A percentile compares a stretch with the other conserved stretches of the same genome.
phyloP scores from a whole-genome alignment of 208 protist genomes.

The Acanthamoeba culbertsoni region DNA sequence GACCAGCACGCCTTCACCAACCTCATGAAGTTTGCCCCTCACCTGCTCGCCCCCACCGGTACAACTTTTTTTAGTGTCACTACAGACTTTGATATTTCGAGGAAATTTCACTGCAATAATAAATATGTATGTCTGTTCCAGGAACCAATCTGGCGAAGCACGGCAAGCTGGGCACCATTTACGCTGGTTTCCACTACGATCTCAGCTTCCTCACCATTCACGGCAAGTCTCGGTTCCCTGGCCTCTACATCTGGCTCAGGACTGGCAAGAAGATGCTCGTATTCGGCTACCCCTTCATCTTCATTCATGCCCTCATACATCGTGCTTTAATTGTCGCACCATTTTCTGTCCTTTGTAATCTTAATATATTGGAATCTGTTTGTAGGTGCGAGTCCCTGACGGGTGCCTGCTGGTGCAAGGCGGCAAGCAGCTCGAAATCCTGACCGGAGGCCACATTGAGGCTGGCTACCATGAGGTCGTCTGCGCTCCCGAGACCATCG shows the following conservation, averaged over 20 bases:
- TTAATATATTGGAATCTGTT: not conserved
- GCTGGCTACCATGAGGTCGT: constrained; percentile 85
- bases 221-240: constrained; percentile 81
- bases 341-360: not conserved
- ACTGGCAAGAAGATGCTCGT: constrained; percentile 72
- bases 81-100: constrained; percentile 69
- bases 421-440: constrained; percentile 84
- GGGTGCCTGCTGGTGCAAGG: constrained; percentile 84
- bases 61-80: no score
- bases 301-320: not conserved
- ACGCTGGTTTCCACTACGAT: constrained; percentile 85
- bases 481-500: constrained; percentile 74
- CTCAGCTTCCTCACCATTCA: constrained; percentile 86
- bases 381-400: constrained; percentile 66
- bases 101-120: not conserved
- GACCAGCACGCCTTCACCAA: constrained; percentile 65
- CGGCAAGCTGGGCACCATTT: constrained; percentile 67
- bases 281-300: not conserved
- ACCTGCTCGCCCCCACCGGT: constrained; percentile 85
- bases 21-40: constrained; percentile 73
- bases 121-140: no score
- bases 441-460: constrained; percentile 78
- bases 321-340: not conserved
- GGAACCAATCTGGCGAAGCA: constrained; percentile 56
- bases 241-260: constrained; percentile 81